Percentiles rank a stretch among this genome's conserved stretches.
Evolutionary conservation across 2,329 filamentous ascomycete species (phyloP).

Genomic region (Conoideocrella luteorostrata): DNA sequence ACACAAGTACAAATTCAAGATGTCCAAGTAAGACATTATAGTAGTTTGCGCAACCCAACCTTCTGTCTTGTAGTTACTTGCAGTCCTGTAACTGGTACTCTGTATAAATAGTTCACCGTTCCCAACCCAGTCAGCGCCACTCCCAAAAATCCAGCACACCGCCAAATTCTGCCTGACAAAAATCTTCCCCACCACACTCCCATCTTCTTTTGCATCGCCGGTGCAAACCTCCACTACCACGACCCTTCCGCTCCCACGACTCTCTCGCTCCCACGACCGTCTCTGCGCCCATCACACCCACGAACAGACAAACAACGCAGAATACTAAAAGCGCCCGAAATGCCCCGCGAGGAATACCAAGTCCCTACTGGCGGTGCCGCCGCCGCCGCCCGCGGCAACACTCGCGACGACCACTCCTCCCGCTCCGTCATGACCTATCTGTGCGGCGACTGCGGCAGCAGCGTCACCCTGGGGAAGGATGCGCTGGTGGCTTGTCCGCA

Average conservation of each 20-base stretch:
- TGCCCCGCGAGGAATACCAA: conserved; percentile 74
- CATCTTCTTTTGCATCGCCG: background rate
- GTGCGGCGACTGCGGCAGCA: conserved; percentile 38
- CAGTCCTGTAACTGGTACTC: no score
- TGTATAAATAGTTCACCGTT: no score
- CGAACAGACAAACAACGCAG: background rate
- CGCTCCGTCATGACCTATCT: conserved; percentile 32
- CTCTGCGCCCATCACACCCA: no score
- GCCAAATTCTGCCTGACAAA: background rate
- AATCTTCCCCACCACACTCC: background rate
- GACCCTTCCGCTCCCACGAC: no score
- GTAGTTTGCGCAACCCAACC: no score
- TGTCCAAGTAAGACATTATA: no score
- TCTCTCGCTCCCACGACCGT: no score
- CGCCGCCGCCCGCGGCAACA: conserved; percentile 32
- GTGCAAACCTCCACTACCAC: no score
- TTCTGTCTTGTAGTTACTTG: no score
- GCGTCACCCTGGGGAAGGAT: conserved; percentile 34
- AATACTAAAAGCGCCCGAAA: conserved; percentile 11
- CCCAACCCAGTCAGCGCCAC: no score
- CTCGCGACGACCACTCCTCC: conserved; percentile 31
- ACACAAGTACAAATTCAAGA: no score
- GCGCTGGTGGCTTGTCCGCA: conserved; percentile 44
- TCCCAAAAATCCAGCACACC: no score
- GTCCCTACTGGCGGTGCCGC: conserved; percentile 53